phyloP scores from a whole-genome alignment of 352 stramenopile species.

The Blastocystis sp. region DNA sequence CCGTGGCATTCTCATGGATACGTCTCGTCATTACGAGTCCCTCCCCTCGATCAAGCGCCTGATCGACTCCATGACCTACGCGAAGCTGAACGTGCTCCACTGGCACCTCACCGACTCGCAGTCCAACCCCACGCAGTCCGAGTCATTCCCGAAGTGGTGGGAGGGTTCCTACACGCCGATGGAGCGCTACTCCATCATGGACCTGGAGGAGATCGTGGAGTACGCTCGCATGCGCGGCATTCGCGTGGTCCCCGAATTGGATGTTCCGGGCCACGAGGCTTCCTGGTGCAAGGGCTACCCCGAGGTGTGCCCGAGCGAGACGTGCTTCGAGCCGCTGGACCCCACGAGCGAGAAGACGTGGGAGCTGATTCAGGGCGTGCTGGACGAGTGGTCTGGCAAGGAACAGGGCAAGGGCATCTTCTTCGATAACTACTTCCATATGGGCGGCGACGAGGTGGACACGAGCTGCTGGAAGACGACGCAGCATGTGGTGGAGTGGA shows the following conservation, averaged over 20 bases:
- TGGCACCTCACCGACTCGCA: conserved; percentile 74
- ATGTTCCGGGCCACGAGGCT: conserved; percentile 71
- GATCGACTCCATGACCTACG: conserved; percentile 72
- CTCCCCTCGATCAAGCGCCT: conserved; percentile 72
- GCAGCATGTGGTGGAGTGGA: conserved; percentile 68
- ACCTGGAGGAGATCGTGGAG: conserved; percentile 71
- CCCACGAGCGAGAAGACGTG: conserved; percentile 69
- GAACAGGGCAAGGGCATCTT: conserved; percentile 61
- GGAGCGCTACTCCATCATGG: conserved; percentile 69
- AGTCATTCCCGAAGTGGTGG: conserved; percentile 44
- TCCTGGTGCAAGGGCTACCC: conserved; percentile 70
- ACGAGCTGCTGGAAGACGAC: conserved; percentile 71
- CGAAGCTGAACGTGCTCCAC: conserved; percentile 75
- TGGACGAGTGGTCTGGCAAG: conserved; percentile 56
- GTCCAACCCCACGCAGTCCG: conserved; percentile 73
- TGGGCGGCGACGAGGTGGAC: conserved; percentile 72
- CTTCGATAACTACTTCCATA: conserved; percentile 71
- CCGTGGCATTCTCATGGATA: conserved; percentile 78
- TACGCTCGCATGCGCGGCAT: conserved; percentile 71
- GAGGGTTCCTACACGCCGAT: conserved; percentile 73
- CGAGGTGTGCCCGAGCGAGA: conserved; percentile 55
- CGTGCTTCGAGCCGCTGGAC: conserved; percentile 67
- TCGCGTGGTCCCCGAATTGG: conserved; percentile 71
- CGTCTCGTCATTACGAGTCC: conserved; percentile 76
- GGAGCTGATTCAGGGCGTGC: conserved; percentile 68